Conservation (phyloP, 2,329 filamentous ascomycete genomes). For the Cladosporium oxysporum region DNA sequence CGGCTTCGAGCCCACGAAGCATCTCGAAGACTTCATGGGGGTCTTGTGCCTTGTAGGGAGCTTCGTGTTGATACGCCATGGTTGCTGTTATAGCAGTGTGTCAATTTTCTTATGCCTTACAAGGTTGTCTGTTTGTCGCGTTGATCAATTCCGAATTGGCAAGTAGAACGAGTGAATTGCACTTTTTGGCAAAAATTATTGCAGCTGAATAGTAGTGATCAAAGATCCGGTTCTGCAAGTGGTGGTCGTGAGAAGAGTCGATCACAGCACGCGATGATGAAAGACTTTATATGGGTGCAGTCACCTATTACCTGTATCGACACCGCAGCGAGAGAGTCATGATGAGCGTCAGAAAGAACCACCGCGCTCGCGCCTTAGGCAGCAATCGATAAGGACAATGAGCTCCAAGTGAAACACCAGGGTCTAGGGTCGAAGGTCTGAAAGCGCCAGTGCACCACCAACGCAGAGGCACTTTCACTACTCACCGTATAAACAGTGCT, state of each 20-base stretch:
- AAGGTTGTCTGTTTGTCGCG: background rate
- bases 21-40: constrained; percentile 66
- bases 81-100: no score
- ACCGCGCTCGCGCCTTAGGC: background rate
- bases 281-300: background rate
- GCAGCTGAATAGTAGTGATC: background rate
- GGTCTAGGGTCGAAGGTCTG: background rate
- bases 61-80: constrained; percentile 56
- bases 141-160: constrained; percentile 3
- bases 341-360: background rate
- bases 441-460: background rate
- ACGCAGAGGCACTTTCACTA: background rate
- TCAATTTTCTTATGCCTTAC: no score
- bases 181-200: constrained; percentile 2
- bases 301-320: background rate
- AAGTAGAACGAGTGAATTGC: constrained; percentile 8
- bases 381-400: constrained; percentile 7
- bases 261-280: background rate
- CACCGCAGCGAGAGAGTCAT: constrained; percentile 16
- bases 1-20: constrained; percentile 63
- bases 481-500: background rate
- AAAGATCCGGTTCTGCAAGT: background rate
- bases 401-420: background rate
- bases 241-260: background rate
- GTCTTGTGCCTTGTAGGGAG: constrained; percentile 71